Evolutionary conservation across 202 grass and related monocot genomes (phyloP), one percentile per base, ranked within the genome.

Genomic region (Eragrostis tef): DNA sequence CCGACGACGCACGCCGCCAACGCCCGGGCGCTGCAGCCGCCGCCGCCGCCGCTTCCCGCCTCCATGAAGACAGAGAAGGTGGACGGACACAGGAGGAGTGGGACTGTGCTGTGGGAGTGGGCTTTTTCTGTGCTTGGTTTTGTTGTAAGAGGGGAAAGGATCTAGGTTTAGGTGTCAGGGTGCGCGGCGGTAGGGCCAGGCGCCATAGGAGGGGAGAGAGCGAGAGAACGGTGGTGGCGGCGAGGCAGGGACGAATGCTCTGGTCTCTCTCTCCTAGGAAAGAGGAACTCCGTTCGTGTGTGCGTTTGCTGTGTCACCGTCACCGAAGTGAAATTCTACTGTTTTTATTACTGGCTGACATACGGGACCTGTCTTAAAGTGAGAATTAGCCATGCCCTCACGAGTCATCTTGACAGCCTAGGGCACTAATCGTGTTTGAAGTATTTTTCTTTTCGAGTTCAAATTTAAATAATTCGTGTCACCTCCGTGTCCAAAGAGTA

Each of bases 1-100:
- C 86, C 90, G 50, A 91, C 48, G 69, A 91, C 75, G 89, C 77
- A 94, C 11, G 88, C 92, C 26, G 50, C 66, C 21, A 89, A 67
- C 67, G 89, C 74, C 67, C 53, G 84, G 11, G 74, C 85, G 79
- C 41, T 75, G 81, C 85, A 71, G 68, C 70, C 49, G 22, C 46
- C 21, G 82, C 58, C 62, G 68, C 70, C 49, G 22, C 54, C 21
- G 82, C 67, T 67, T 57, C 53, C 79, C 76, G 74, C 21, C 70
- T 78, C 81, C 64, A 72, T 70, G 60, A 15, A 22, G 42, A 2
- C 11, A 15, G 14, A 19, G 36, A 5, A 15, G 65, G 39, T 10
- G 45, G 50, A 51, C 21, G 26, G 25, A 20, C n/a, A 19, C 11
- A 7, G 5, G 61, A 1, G 47, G 1, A 5, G 12, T 1, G 48